Percentiles rank a stretch among this genome's conserved stretches.
Evolutionary conservation across 2,329 filamentous ascomycete genomes (phyloP).

Genomic region (Xylaria digitata): DNA sequence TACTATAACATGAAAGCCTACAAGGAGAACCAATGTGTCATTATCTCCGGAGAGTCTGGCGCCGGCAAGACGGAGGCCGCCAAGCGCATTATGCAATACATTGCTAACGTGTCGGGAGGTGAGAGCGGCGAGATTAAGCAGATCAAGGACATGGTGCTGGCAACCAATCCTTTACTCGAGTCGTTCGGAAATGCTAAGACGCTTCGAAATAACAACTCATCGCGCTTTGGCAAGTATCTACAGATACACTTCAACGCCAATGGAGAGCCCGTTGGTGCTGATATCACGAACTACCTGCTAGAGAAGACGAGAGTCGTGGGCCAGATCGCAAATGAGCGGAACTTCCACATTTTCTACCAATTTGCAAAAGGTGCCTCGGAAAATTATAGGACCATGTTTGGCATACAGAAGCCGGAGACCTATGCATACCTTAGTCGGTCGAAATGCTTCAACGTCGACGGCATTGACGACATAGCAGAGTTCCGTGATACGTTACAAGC

Average conservation of each 20-base stretch:
- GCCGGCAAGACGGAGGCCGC: slow-evolving; percentile 98
- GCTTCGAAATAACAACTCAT: slow-evolving; percentile 97
- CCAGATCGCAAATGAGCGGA: slow-evolving; percentile 94
- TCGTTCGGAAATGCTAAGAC: slow-evolving; percentile 99
- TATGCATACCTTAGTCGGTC: slow-evolving; percentile 95
- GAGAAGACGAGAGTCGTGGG: slow-evolving; percentile 96
- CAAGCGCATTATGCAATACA: slow-evolving; percentile 99
- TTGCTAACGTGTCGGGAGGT: slow-evolving; percentile 94
- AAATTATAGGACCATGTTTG: slow-evolving; percentile 86
- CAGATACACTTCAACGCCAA: slow-evolving; percentile 94
- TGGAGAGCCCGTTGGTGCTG: slow-evolving; percentile 93
- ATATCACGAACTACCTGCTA: slow-evolving; percentile 97
- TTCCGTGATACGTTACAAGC: slow-evolving; percentile 91
- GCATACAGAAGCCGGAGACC: slow-evolving; percentile 89
- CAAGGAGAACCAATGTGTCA: slow-evolving; percentile 98
- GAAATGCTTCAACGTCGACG: slow-evolving; percentile 93
- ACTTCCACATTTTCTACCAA: slow-evolving; percentile 99
- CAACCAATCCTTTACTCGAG: slow-evolving; percentile 95
- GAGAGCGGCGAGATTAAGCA: slow-evolving; percentile 88
- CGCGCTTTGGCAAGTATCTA: slow-evolving; percentile 96
- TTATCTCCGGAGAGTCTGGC: slow-evolving; percentile 98
- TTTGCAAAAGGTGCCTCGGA: slow-evolving; percentile 95
- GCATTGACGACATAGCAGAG: slow-evolving; percentile 91
- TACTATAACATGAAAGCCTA: slow-evolving; percentile 99
- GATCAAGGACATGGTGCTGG: slow-evolving; percentile 99